phyloP scores from a whole-genome alignment of 23 red algal species.

The Gracilaria vermiculophylla region DNA sequence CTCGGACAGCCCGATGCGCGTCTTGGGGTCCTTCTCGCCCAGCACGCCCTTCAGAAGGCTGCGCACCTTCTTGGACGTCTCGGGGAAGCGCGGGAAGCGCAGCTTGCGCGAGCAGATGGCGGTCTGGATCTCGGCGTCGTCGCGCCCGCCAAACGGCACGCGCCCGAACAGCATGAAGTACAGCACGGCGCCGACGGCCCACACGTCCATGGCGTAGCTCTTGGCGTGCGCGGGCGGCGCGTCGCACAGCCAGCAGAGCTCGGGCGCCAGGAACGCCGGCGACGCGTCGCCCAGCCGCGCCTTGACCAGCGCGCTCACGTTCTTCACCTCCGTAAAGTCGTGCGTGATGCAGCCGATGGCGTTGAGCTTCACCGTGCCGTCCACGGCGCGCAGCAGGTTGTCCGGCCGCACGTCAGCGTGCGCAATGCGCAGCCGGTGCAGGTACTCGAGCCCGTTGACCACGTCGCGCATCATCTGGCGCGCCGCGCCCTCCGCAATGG shows the following conservation, averaged over 20 bases:
- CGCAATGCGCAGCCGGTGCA: conserved; percentile 83
- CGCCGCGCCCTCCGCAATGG: conserved; percentile 29
- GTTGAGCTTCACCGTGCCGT: conserved; percentile 83
- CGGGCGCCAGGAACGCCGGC: conserved; percentile 76
- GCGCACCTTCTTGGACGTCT: conserved; percentile 62
- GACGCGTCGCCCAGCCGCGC: conserved; percentile 60
- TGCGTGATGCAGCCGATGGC: conserved; percentile 81
- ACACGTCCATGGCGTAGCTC: conserved; percentile 82
- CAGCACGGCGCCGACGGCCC: conserved; percentile 86
- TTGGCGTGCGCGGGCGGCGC: conserved; percentile 41
- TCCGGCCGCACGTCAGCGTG: conserved; percentile 92
- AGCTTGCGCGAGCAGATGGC: conserved; percentile 48
- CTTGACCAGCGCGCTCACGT: conserved; percentile 20
- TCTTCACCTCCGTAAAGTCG: conserved; percentile 57
- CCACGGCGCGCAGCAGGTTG: conserved; percentile 76
- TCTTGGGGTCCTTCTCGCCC: conserved; percentile 72
- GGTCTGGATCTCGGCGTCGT: conserved; percentile 51
- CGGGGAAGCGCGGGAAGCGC: conserved; percentile 58
- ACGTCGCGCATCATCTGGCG: conserved; percentile 72
- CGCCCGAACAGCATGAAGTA: conserved; percentile 88
- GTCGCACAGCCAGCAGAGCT: conserved; percentile 78
- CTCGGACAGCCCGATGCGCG: conserved; percentile 58
- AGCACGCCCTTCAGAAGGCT: conserved; percentile 66
- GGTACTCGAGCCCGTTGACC: conserved; percentile 72
- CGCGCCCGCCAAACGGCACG: conserved; percentile 75